phyloP scores from a whole-genome alignment of 108 stramenopile genomes.

The Chaetoceros muelleri region DNA sequence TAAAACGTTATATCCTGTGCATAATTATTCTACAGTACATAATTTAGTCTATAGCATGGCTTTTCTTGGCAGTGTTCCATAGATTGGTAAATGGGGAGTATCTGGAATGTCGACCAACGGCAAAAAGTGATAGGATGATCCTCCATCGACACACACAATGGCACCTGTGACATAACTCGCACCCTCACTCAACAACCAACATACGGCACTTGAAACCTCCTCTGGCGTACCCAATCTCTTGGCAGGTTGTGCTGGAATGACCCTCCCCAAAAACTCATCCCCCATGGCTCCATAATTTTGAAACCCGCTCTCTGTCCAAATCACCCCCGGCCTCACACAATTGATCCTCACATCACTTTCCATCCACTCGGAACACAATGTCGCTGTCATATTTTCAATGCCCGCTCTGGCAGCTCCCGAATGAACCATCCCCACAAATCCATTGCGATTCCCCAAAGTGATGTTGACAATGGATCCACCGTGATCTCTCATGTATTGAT shows the following conservation, averaged over 20 bases:
- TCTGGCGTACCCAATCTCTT: constrained; percentile 55
- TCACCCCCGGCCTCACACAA: constrained; percentile 79
- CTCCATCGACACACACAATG: constrained; percentile 60
- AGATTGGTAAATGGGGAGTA: constrained; percentile 47
- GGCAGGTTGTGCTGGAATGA: constrained; percentile 52
- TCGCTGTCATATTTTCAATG: constrained; percentile 81
- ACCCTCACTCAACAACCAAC: constrained; percentile 58
- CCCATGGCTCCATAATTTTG: constrained; percentile 70
- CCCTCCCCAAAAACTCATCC: constrained; percentile 46
- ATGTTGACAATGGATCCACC: constrained; percentile 81
- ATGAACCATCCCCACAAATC: constrained; percentile 79
- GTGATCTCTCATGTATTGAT: constrained; percentile 69
- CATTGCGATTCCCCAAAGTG: constrained; percentile 78
- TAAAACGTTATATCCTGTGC: too few relatives aligned
- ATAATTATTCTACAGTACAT: too few relatives aligned
- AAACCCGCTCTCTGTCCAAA: constrained; percentile 75
- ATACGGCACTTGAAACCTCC: constrained; percentile 60
- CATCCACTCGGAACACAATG: constrained; percentile 80
- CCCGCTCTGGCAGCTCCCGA: constrained; percentile 72
- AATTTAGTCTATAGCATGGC: constrained; percentile 36
- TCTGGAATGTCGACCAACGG: constrained; percentile 66
- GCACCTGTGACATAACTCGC: constrained; percentile 63
- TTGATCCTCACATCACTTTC: constrained; percentile 69
- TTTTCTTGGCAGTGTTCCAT: constrained; percentile 45
- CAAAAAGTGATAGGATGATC: constrained; percentile 45